Percentiles rank a stretch among this genome's conserved stretches.
Evolutionary conservation across 2,329 filamentous ascomycete species (phyloP).

Genomic region (Zymoseptoria tritici): DNA sequence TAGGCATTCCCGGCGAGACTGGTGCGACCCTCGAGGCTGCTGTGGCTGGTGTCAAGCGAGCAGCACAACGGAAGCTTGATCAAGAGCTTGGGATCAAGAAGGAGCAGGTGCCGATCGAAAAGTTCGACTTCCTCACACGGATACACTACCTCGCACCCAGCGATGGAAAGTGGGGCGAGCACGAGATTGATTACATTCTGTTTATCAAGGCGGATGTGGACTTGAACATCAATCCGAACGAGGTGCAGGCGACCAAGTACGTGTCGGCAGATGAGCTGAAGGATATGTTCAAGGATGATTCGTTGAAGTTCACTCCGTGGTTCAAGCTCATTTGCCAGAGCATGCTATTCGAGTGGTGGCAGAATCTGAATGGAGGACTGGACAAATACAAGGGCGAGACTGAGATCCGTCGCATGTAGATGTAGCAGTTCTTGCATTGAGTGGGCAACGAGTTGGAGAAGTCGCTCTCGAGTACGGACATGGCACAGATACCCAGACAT

Average conservation of each 20-base stretch:
- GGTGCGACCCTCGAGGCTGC: slow-evolving; percentile 73
- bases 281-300: slow-evolving; percentile 72
- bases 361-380: slow-evolving; percentile 69
- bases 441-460: not conserved
- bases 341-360: slow-evolving; percentile 98
- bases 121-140: slow-evolving; percentile 88
- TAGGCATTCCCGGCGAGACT: slow-evolving; percentile 86
- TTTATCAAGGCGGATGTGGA: slow-evolving; percentile 95
- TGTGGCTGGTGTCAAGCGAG: slow-evolving; percentile 78
- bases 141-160: slow-evolving; percentile 98
- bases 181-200: slow-evolving; percentile 98
- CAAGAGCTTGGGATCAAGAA: slow-evolving; percentile 91
- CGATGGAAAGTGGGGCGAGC: slow-evolving; percentile 97
- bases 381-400: slow-evolving; percentile 81
- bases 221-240: slow-evolving; percentile 73
- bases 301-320: slow-evolving; percentile 89
- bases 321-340: slow-evolving; percentile 98
- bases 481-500: not conserved
- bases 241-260: slow-evolving; percentile 78
- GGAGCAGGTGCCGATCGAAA: slow-evolving; percentile 79
- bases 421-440: not conserved
- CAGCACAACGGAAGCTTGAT: slow-evolving; percentile 85
- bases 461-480: not conserved
- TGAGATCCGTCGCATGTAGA: slow-evolving; percentile 74
- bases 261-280: slow-evolving; percentile 77